Conservation (phyloP, 2,329 filamentous ascomycete species). For the Verticillium tricorpus region DNA sequence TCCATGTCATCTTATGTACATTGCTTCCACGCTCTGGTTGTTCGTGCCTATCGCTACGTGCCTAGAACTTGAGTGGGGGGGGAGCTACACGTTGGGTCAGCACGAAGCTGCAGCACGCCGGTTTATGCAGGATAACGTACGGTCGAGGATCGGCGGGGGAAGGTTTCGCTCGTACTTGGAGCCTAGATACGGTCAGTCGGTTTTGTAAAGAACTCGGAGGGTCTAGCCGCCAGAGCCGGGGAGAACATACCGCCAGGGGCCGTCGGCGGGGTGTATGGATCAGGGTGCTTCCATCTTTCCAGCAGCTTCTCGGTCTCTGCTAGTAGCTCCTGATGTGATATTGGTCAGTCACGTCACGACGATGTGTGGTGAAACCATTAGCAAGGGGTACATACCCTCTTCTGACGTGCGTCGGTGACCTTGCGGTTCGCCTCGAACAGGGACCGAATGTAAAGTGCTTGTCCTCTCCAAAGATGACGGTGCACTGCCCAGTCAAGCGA, state of each 20-base stretch:
- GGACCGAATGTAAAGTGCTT: conserved; percentile 91
- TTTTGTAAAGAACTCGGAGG: not conserved
- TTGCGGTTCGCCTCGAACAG: conserved; percentile 92
- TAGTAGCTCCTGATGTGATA: conserved; percentile 62
- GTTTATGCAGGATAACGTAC: conserved; percentile 48
- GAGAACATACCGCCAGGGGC: conserved; percentile 76
- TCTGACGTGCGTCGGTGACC: conserved; percentile 77
- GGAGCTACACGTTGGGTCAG: conserved; percentile 32
- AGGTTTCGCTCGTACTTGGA: conserved; percentile 97
- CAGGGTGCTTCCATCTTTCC: conserved; percentile 95
- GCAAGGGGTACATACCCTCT: conserved; percentile 57
- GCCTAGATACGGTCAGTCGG: conserved; percentile 43
- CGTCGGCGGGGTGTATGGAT: conserved; percentile 84
- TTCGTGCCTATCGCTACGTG: conserved; percentile 3
- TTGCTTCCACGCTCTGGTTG: conserved; percentile 28
- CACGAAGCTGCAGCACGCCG: not conserved
- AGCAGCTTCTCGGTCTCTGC: conserved; percentile 84
- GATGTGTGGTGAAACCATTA: not conserved
- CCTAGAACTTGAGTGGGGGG: conserved; percentile 43
- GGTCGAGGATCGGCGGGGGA: conserved; percentile 70
- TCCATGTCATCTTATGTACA: not conserved
- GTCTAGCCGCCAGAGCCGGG: not conserved
- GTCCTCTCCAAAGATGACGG: conserved; percentile 87
- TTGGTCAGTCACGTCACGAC: not conserved
- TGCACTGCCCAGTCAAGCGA: conserved; percentile 94